Base-by-base conservation (phyloP, 371 early-diverging fungal genomes). In the Zancudomyces culisetae region DNA sequence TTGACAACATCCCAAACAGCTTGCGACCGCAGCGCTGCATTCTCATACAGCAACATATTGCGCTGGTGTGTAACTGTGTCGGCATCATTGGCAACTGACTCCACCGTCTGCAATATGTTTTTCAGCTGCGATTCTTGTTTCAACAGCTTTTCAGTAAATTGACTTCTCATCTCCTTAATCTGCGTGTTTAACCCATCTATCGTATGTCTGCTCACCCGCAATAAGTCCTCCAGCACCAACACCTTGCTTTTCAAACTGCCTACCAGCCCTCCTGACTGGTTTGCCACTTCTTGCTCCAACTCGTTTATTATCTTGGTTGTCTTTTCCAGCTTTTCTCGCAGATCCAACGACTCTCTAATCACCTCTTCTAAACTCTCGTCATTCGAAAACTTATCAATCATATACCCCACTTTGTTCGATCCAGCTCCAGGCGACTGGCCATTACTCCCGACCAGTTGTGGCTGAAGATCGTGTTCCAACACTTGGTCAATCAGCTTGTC, bases 401-500 rank as follows among this genome's bases (percentile, higher is more conserved):
- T 62, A 13, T 76, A 70, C 2, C 73, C 74, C 4, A 89, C 85
- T n/a, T n/a, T n/a, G 13, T 79, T 79, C 52, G 78, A 72, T 1
- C 80, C 69, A 0, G 72, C 61, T 48, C 56, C 56, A 46, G 60
- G 43, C 6, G 61, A 47, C 28, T 64, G 61, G 61, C 65, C 69
- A 27, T 80, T 79, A 0, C 81, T 73, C 21, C 55, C 59, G n/a
- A n/a, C n/a, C n/a, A n/a, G n/a, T n/a, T n/a, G n/a, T 23, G 80
- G 61, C 1, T 77, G 81, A 52, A 79, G 77, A 27, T 83, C 69
- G 49, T 89, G 85, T 57, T 87, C 71, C 6, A 88, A 84, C 1
- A 89, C 77, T 50, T 87, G 82, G 4, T 84, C 79, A 20, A 87
- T 66, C 13, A 87, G 60, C 40, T 76, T 72, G 59, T 88, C 87